Percentiles rank a stretch among this genome's conserved stretches.
These are phyloP conservation scores for Agrocybe chaxingu DNA, from an alignment of 768 basidiomycete species.

Conservation along the genomic window DNA sequence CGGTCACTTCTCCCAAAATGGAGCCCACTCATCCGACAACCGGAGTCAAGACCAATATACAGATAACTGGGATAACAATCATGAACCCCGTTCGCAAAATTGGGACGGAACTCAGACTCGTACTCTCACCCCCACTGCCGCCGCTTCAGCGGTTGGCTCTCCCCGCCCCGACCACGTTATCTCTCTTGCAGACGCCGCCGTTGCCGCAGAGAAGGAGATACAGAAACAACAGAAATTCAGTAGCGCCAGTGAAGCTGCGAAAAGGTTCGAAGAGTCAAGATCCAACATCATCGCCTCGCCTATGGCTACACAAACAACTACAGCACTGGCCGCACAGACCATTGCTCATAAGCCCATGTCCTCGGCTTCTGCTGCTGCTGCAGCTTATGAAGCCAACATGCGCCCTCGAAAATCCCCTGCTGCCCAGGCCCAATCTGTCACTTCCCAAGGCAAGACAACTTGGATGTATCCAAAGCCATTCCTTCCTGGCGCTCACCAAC, in stretches of 20 bases:
- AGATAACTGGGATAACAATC: slow-evolving; percentile 17
- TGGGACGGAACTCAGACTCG: slow-evolving; percentile 19
- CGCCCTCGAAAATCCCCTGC: slow-evolving; percentile 8
- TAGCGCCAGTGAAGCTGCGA: slow-evolving; percentile 27
- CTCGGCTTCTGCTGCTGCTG: slow-evolving; percentile 21
- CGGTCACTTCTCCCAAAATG: slow-evolving; percentile 18
- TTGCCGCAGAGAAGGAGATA: slow-evolving; percentile 15
- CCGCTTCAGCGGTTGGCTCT: slow-evolving; percentile 21
- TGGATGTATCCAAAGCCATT: slow-evolving; percentile 21
- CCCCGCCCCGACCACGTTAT: slow-evolving; percentile 13
- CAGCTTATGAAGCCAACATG: slow-evolving; percentile 14
- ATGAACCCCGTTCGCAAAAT: slow-evolving; percentile 14
- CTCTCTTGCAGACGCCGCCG: slow-evolving; percentile 19
- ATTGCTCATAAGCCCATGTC: slow-evolving; percentile 16
- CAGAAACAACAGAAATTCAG: slow-evolving; percentile 15
- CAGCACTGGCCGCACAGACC: slow-evolving; percentile 9
- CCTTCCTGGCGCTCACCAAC: slow-evolving; percentile 9
- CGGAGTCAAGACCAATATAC: slow-evolving; percentile 17
- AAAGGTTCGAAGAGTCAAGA: slow-evolving; percentile 20
- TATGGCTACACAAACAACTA: slow-evolving; percentile 5
- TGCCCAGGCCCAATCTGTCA: not conserved
- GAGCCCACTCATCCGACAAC: slow-evolving; percentile 17
- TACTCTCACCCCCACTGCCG: slow-evolving; percentile 22
- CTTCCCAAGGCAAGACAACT: slow-evolving; percentile 15
- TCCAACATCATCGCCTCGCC: slow-evolving; percentile 8